These are phyloP conservation scores for Pythium periplocum DNA, from an alignment of 352 stramenopile species.

Conservation along the genomic window DNA sequence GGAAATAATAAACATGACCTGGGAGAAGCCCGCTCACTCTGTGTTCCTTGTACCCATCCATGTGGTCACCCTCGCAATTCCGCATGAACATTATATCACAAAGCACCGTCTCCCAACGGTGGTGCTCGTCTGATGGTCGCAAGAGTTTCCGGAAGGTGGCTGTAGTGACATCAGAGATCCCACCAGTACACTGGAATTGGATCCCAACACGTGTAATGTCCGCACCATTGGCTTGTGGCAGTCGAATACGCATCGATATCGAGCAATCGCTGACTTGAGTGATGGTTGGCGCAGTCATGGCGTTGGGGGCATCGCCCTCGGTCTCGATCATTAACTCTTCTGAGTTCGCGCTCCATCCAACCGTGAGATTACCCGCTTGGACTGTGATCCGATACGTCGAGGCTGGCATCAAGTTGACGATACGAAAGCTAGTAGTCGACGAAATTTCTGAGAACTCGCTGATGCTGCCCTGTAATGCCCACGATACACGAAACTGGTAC, in stretches of 20 bases:
- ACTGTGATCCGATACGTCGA: slow-evolving; percentile 34
- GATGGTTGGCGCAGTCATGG: slow-evolving; percentile 31
- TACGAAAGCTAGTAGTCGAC: slow-evolving; percentile 13
- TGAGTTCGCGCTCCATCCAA: slow-evolving; percentile 38
- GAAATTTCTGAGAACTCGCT: slow-evolving; percentile 22
- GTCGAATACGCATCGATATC: slow-evolving; percentile 32
- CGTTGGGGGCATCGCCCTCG: slow-evolving; percentile 33
- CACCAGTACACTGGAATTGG: slow-evolving; percentile 35
- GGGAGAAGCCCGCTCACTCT: slow-evolving; percentile 24
- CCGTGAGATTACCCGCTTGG: slow-evolving; percentile 35
- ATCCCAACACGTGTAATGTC: slow-evolving; percentile 29
- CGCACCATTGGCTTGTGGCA: slow-evolving; percentile 36
- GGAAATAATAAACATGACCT: slow-evolving; percentile 48
- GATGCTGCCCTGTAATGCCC: slow-evolving; percentile 20
- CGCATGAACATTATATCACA: slow-evolving; percentile 23
- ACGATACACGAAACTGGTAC: slow-evolving; percentile 38
- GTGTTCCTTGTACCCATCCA: slow-evolving; percentile 26
- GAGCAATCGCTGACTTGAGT: slow-evolving; percentile 29
- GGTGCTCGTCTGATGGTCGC: slow-evolving; percentile 25
- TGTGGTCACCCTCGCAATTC: slow-evolving; percentile 12
- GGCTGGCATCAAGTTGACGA: slow-evolving; percentile 37
- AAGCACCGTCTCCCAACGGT: slow-evolving; percentile 27
- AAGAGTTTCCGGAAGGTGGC: slow-evolving; percentile 29
- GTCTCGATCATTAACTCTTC: slow-evolving; percentile 22
- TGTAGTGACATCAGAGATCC: slow-evolving; percentile 21